These are phyloP conservation scores for Penicillium paneum DNA, from an alignment of 2,329 filamentous ascomycete genomes.

Conservation along the genomic window DNA sequence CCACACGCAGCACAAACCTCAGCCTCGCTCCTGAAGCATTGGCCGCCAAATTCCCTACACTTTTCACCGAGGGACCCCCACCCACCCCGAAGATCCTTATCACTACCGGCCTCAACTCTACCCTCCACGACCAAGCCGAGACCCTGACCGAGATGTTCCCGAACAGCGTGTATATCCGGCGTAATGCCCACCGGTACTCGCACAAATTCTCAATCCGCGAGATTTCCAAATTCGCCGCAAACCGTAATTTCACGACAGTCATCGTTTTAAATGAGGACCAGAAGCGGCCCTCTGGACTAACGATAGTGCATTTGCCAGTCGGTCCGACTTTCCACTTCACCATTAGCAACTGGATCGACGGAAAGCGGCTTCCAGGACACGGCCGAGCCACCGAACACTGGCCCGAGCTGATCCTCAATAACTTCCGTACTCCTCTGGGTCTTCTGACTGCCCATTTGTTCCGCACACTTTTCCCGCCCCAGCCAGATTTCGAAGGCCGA, in stretches of 20 bases:
- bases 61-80: conserved; percentile 54
- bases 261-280: conserved; percentile 84
- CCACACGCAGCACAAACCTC: conserved; percentile 58
- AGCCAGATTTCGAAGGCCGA: conserved; percentile 77
- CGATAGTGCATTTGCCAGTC: conserved; percentile 75
- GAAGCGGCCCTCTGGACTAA: conserved; percentile 78
- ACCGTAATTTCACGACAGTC: conserved; percentile 78
- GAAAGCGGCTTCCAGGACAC: conserved; percentile 82
- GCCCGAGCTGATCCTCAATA: conserved; percentile 86
- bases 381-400: conserved; percentile 87
- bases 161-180: conserved; percentile 74
- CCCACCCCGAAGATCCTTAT: conserved; percentile 79
- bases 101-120: conserved; percentile 86
- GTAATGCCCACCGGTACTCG: conserved; percentile 75
- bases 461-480: conserved; percentile 71
- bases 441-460: conserved; percentile 84
- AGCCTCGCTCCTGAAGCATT: conserved; percentile 60
- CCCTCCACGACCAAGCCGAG: conserved; percentile 77
- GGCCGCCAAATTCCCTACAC: conserved; percentile 57
- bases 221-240: conserved; percentile 79
- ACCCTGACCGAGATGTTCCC: conserved; percentile 80
- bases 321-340: conserved; percentile 93
- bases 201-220: conserved; percentile 92
- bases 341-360: conserved; percentile 86
- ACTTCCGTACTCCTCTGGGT: conserved; percentile 90